Conservation (phyloP, 2,329 filamentous ascomycete species). For the Tothia fuscella region DNA sequence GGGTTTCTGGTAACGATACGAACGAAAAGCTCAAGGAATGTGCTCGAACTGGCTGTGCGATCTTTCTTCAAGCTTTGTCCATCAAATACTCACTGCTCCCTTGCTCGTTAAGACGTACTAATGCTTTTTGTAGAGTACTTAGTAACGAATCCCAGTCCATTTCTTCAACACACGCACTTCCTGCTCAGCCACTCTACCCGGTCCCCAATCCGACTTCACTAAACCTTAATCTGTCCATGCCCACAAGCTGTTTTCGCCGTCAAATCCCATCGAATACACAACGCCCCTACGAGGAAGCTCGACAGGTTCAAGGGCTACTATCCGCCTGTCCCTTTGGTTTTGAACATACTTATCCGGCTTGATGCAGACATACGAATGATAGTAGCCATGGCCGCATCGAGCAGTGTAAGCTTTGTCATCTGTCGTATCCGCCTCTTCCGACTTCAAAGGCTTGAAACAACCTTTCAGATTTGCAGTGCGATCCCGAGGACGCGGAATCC, state of each 20-base stretch:
- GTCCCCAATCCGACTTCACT: slow-evolving; percentile 10
- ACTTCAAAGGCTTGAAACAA: not conserved
- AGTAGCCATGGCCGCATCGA: slow-evolving; percentile 8
- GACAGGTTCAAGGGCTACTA: slow-evolving; percentile 6
- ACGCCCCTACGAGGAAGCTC: slow-evolving; percentile 8
- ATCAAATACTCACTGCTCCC: not conserved
- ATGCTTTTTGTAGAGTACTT: too few species aligned
- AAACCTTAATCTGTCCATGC: slow-evolving; percentile 8
- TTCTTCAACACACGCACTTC: not conserved
- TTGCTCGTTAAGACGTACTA: not conserved
- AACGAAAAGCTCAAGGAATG: not conserved
- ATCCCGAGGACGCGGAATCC: not conserved
- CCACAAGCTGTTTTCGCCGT: slow-evolving; percentile 6
- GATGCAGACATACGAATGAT: slow-evolving; percentile 3
- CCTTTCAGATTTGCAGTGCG: not conserved
- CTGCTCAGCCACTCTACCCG: not conserved
- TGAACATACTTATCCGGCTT: not conserved
- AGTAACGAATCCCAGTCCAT: too few species aligned
- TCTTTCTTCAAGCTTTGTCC: not conserved
- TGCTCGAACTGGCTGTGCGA: not conserved
- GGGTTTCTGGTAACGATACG: not conserved
- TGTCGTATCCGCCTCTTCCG: not conserved
- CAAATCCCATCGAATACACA: slow-evolving; percentile 6
- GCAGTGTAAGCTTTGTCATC: slow-evolving; percentile 8
- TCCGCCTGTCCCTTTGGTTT: slow-evolving; percentile 4